phyloP scores from a whole-genome alignment of 1,284 basidiomycete species.

The Trametes pubescens region DNA sequence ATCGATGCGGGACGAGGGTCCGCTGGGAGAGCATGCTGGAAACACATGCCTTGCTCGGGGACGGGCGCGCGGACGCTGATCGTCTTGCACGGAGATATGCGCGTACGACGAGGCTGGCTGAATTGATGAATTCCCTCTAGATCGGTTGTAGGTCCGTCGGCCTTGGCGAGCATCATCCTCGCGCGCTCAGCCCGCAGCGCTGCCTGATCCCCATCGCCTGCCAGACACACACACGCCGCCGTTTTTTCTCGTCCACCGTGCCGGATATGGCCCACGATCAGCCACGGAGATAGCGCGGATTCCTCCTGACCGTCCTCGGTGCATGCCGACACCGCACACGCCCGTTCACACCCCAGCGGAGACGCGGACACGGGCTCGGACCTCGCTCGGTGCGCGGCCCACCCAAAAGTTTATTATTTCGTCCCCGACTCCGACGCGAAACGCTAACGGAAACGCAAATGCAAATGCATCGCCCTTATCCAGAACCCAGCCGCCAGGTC shows the following conservation, averaged over 20 bases:
- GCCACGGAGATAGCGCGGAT: conserved; percentile 38
- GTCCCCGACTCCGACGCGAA: conserved; percentile 33
- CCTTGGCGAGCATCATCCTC: conserved; percentile 14
- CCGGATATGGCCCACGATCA: conserved; percentile 27
- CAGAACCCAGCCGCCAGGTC: conserved; percentile 14
- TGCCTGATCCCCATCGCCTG: conserved; percentile 11
- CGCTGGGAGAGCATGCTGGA: conserved; percentile 18
- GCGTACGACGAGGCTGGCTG: conserved; percentile 4
- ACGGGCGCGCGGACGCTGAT: conserved; percentile 27
- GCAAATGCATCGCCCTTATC: conserved; percentile 20
- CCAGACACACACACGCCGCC: conserved; percentile 1
- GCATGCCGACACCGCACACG: neutral
- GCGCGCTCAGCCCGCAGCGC: conserved; percentile 2
- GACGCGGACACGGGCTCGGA: conserved; percentile 12
- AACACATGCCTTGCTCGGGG: conserved; percentile 24
- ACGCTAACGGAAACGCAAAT: conserved; percentile 14
- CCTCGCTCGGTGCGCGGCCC: conserved; percentile 18
- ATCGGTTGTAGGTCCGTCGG: conserved; percentile 27
- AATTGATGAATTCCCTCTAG: neutral
- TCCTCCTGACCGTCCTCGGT: conserved; percentile 12
- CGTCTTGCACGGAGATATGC: conserved; percentile 33
- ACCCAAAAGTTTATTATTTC: conserved; percentile 42
- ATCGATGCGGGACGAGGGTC: conserved; percentile 19
- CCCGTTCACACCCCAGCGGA: conserved; percentile 1
- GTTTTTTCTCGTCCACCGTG: conserved; percentile 14